Evolutionary conservation across 257 asterid genomes (phyloP).

Genomic region (Capsicum rhomboideum): DNA sequence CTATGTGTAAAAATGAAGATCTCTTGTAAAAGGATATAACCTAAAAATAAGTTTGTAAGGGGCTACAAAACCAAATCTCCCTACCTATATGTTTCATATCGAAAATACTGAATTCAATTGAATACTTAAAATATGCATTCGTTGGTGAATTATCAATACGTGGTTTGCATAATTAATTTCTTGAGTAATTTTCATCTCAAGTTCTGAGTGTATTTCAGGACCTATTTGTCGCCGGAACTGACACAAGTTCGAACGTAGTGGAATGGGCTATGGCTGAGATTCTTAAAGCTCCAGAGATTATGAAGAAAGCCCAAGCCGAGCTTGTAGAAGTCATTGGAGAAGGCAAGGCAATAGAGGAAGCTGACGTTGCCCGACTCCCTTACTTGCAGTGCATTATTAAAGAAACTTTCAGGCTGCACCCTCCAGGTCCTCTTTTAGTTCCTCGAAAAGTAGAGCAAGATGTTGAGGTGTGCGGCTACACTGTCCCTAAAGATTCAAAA

Average conservation of each 20-base stretch:
- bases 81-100: too few species aligned
- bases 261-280: slow-evolving; percentile 10
- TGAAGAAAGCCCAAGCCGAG: neutral
- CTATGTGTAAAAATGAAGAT: too few species aligned
- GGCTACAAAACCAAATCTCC: too few species aligned
- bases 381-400: slow-evolving; percentile 1
- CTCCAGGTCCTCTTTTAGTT: neutral
- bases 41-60: too few species aligned
- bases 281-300: neutral
- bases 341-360: slow-evolving; percentile 1
- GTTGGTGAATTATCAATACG: neutral
- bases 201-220: neutral
- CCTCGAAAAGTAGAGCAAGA: neutral
- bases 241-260: neutral
- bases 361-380: neutral
- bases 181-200: neutral
- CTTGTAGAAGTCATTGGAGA: neutral
- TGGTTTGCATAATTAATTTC: neutral
- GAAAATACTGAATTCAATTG: neutral
- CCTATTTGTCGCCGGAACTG: neutral
- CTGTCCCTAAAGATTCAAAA: neutral
- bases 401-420: neutral
- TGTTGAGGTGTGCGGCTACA: slow-evolving; percentile 5
- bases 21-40: too few species aligned
- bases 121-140: neutral